Base-by-base conservation (phyloP, 495 filamentous ascomycete species). In the Podospora pseudopauciseta region DNA sequence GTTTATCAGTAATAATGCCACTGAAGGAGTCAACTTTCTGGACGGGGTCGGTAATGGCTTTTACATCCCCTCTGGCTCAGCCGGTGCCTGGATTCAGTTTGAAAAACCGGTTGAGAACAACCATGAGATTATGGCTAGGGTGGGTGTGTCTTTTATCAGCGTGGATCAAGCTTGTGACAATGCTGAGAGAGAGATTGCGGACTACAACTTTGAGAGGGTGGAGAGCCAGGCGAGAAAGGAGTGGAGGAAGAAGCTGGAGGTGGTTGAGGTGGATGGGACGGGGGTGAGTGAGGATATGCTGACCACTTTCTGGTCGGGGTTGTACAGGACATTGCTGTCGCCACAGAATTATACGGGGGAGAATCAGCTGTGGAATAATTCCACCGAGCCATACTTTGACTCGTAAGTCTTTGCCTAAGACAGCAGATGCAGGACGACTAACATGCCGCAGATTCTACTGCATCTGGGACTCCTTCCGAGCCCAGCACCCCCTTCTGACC, bases 331-430 rank as follows among this genome's bases (percentile, higher is more conserved):
- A 2, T 75, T 90, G 77, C 82, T 91, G 39, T 87, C 83, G 19
- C 89, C 89, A 7, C 89, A 92, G 75, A 88, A 92, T 65, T 91
- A 91, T 70, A 92, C 90, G 0, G 88, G 89, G 0, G 90, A 92
- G 71, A 92, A 92, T 59, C 89, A 84, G 49, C 75, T 90, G 3
- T 92, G 90, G 90, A 71, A 88, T 26, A 71, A 88, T 23, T 89
- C 87, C 20, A 78, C 80, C 0, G 90, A 92, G 74, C 90, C 90
- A n/a, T 92, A 92, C 67, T 92, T 86, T 69, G 90, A 92, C 70
- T 88, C 79, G 61, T 82, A 34, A 65, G 69, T 83, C 72, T 87
- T 87, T 66, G 86, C 82, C 39, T 2, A 3, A 11, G 39, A 13
- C 13, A 11, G 39, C 70, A 73, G 60, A 77, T 65, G 23, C 3